These are phyloP conservation scores for Ganoderma boninense DNA, from an alignment of 1,284 basidiomycete genomes.

Conservation along the genomic window DNA sequence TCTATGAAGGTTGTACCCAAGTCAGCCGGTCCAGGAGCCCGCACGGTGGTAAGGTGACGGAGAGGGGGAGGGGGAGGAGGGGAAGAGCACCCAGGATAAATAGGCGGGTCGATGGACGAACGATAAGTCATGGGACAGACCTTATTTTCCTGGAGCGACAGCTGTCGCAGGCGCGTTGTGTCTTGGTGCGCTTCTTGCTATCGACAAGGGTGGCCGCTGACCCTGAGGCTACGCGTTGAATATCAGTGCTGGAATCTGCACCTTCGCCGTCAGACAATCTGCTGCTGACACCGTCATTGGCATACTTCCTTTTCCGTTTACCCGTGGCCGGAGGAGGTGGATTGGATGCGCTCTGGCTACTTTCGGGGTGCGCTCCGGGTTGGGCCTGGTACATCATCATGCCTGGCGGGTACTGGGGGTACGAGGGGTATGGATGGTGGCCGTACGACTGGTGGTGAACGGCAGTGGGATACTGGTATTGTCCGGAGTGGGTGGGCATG, in stretches of 20 bases:
- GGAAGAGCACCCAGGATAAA: slow-evolving; percentile 20
- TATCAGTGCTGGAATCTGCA: slow-evolving; percentile 58
- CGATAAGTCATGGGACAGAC: slow-evolving; percentile 44
- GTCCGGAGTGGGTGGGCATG: slow-evolving; percentile 51
- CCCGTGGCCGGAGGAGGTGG: slow-evolving; percentile 42
- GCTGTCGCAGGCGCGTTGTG: slow-evolving; percentile 89
- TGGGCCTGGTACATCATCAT: slow-evolving; percentile 69
- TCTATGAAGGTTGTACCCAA: slow-evolving; percentile 48
- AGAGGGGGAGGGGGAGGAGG: slow-evolving; percentile 25
- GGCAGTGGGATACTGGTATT: slow-evolving; percentile 59
- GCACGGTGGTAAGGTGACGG: slow-evolving; percentile 25
- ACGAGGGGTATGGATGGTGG: slow-evolving; percentile 55
- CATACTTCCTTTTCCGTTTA: slow-evolving; percentile 75
- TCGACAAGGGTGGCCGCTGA: slow-evolving; percentile 50
- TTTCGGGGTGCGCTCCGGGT: slow-evolving; percentile 46
- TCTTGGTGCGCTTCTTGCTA: slow-evolving; percentile 89
- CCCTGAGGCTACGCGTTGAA: slow-evolving; percentile 40
- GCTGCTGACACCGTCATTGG: slow-evolving; percentile 48
- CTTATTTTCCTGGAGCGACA: slow-evolving; percentile 95
- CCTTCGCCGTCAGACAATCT: slow-evolving; percentile 67
- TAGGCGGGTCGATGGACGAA: slow-evolving; percentile 39
- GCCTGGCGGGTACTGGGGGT: slow-evolving; percentile 65
- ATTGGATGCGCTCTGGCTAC: slow-evolving; percentile 32
- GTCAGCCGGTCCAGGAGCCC: slow-evolving; percentile 38
- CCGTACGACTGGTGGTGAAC: slow-evolving; percentile 62